phyloP scores from a whole-genome alignment of 768 basidiomycete genomes.

The Nidularia pulvinata region DNA sequence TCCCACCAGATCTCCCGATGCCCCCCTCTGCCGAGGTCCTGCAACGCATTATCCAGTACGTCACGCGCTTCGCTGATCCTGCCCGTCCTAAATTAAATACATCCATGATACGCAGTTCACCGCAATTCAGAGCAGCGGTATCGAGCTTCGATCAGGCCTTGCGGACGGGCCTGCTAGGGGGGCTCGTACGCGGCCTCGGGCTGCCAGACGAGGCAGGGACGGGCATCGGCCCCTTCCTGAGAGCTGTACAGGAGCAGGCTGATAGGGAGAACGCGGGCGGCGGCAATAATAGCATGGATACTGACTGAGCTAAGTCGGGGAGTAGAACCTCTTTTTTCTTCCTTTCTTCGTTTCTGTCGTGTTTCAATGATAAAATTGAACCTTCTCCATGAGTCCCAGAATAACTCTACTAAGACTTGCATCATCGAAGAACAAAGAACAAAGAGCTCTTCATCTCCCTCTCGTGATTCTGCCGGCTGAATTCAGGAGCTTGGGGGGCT shows the following conservation, averaged over 20 bases:
- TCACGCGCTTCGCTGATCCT: no score
- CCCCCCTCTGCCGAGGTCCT: conserved; percentile 71
- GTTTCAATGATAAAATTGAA: neutral
- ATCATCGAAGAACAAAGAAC: no score
- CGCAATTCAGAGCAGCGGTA: conserved; percentile 83
- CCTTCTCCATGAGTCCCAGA: neutral
- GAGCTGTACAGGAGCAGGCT: conserved; percentile 79
- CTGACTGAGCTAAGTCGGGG: conserved; percentile 44
- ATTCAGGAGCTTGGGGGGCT: no score
- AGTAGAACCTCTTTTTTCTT: neutral
- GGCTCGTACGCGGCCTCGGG: conserved; percentile 76
- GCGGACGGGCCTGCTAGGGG: conserved; percentile 75
- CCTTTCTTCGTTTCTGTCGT: neutral
- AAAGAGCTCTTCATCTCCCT: no score
- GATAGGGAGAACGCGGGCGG: conserved; percentile 33
- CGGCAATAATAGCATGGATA: conserved; percentile 70
- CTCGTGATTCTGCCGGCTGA: no score
- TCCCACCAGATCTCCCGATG: conserved; percentile 75
- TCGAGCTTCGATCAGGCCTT: conserved; percentile 84
- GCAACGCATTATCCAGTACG: conserved; percentile 66
- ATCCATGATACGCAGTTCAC: no score
- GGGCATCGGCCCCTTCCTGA: conserved; percentile 77
- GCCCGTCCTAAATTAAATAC: no score
- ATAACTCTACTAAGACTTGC: no score
- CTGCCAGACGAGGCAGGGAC: conserved; percentile 85